Base-by-base conservation (phyloP, 148 eudicot species). In the Fagopyrum tataricum region DNA sequence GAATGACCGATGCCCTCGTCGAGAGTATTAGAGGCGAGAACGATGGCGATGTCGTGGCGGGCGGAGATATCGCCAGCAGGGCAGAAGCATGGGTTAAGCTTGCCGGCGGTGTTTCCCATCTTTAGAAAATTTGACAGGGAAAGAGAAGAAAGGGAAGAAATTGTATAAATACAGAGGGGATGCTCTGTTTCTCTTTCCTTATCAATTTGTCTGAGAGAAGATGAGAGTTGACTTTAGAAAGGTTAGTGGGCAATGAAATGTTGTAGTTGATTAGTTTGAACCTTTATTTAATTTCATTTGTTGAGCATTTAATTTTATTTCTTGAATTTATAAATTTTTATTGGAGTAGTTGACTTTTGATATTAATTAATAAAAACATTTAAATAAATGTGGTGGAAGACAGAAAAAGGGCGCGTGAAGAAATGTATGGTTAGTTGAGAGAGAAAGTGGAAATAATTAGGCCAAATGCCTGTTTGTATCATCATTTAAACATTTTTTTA, bases 71-170 rank as follows among this genome's bases (percentile, higher is more conserved):
- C 86, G 78, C 42, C 49, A 31, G 48, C 11, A 4, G 72, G 51
- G 72, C 89, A 85, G 76, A 91, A 84, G 67, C 98, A 94, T 0
- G 84, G 73, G 48, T 76, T 89, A 0, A 93, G 77, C 67, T 87
- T 94, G 5, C 97, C 91, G 4, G 84, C 80, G 9, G 87, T 86
- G 83, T 94, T 94, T n/a, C 98, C 97, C 98, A 94, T 91, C 0
- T 49, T 11, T 37, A 21, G 75, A 9, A 3, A 12, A 3, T 51
- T 52, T 18, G 10, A 6, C 23, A 41, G 3, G 13, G 41, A 14
- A 23, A 15, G 40, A 31, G 53, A 17, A 5, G 23, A 48, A 31
- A 31, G 37, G 37, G 37, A 31, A 31, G 37, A 31, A 31, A 31
- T 31, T 31, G 37, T 31, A 31, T 31, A 31, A 31, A 31, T 31